phyloP scores from a whole-genome alignment of 305 asterid species.

The Galium porrigens region DNA sequence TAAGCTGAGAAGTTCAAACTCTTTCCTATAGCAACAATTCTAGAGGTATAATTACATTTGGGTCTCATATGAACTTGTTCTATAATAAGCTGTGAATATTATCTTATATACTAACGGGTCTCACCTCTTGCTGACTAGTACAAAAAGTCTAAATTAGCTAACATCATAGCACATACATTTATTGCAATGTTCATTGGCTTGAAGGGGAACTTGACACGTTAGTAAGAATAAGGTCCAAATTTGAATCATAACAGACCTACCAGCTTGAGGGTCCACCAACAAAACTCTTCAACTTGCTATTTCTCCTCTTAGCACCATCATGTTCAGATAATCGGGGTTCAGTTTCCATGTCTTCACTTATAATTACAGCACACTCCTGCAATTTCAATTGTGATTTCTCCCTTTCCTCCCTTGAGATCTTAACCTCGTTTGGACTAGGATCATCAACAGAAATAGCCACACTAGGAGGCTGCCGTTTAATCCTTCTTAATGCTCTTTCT shows the following conservation, averaged over 20 bases:
- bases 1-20: neutral
- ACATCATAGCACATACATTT: neutral
- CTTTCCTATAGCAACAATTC: neutral
- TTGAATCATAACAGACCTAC: constrained; percentile 24
- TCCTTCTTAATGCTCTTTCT: constrained; percentile 55
- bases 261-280: constrained; percentile 65
- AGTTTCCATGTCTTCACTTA: constrained; percentile 38
- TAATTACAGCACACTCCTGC: constrained; percentile 26
- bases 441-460: constrained; percentile 27
- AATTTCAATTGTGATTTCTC: constrained; percentile 27
- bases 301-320: constrained; percentile 28
- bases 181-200: neutral
- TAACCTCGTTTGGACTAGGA: constrained; percentile 23
- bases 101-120: too few species aligned
- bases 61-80: too few species aligned
- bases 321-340: constrained; percentile 28
- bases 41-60: neutral
- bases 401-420: constrained; percentile 24
- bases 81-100: too few species aligned
- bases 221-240: constrained; percentile 9
- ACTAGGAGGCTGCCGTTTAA: constrained; percentile 49
- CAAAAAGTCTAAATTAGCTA: neutral
- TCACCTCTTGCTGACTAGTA: too few species aligned
- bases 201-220: constrained; percentile 8
- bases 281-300: constrained; percentile 26